Percentiles rank a stretch among this genome's conserved stretches.
Conservation (phyloP, 2,329 filamentous ascomycete genomes). For the Ophiocordyceps camponoti-saundersi region DNA sequence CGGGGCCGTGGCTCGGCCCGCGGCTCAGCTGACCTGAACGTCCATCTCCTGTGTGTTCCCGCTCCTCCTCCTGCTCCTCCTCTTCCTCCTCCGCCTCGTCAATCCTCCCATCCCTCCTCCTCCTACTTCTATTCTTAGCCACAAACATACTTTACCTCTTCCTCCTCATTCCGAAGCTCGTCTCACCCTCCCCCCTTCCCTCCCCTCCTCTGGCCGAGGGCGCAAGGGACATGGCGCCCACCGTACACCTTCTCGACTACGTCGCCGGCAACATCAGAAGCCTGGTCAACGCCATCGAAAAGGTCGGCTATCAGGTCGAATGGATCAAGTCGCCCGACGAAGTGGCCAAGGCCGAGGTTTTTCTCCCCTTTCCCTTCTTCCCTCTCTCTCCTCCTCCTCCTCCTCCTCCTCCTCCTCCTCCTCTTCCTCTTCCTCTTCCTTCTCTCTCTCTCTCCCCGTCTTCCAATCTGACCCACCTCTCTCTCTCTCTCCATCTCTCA, state of each 20-base stretch:
- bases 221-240: slow-evolving; percentile 43
- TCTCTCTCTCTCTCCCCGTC: not conserved
- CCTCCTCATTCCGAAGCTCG: not conserved
- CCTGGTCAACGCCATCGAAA: slow-evolving; percentile 93
- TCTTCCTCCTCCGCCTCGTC: too few species aligned
- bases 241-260: slow-evolving; percentile 67
- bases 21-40: too few species aligned
- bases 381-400: not conserved
- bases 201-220: not conserved
- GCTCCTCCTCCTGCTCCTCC: too few species aligned
- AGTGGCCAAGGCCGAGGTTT: slow-evolving; percentile 66
- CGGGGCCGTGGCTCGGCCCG: too few species aligned
- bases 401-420: not conserved
- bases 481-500: slow-evolving; percentile 2
- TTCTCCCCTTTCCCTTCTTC: not conserved
- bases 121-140: too few species aligned
- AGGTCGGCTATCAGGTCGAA: slow-evolving; percentile 80
- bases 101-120: too few species aligned
- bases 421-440: not conserved
- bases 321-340: slow-evolving; percentile 81
- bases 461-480: not conserved
- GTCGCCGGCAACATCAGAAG: slow-evolving; percentile 94
- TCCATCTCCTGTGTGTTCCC: too few species aligned
- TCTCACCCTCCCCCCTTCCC: not conserved
- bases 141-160: too few species aligned